Base-by-base conservation (phyloP, 768 basidiomycete genomes). In the Hirschioporus abietinus region DNA sequence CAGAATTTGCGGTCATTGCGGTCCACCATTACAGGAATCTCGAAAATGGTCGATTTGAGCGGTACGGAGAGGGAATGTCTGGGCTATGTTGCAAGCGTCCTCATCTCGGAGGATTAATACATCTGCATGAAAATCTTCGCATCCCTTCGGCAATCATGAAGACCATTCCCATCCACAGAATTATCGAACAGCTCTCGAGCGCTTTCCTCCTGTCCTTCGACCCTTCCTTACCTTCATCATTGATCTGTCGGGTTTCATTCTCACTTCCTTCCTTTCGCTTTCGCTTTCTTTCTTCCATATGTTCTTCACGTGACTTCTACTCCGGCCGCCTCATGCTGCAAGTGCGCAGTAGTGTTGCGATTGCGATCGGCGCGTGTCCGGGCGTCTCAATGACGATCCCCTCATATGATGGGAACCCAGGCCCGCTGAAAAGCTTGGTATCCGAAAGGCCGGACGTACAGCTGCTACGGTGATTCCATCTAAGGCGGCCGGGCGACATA, bases 371-470 rank as follows among this genome's bases (percentile, higher is more conserved):
- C 20, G 42, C 3, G 15, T 20, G 42, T 5, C 12, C 20, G 12
- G 12, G 12, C 42, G 12, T 52, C 15, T 3, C 42, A 12, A 30
- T 52, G 42, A 15, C 42, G 12, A 52, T 52, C 42, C 6, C 12
- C 42, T 6, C 42, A 52, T 52, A 15, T 52, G 42, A 52, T 52
- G 4, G 7, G 35, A 36, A 12, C 8, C 18, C 15, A 23, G 26
- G 58, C 25, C 58, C 63, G 27, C 24, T 66, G 35, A 30, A 30
- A 35, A 65, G 64, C 26, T 60, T 58, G 34, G 57, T 66, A 15
- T 24, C 58, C 35, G 34, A 27, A 3, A 7, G 17, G 1, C 34
- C 30, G 57, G 58, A 42, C 67, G 25, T 10, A 24, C n/a, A 20
- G 18, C 7, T 67, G 35, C 12, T 9, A 18, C 60, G 27, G 59